Percentiles rank a stretch among this genome's conserved stretches.
phyloP scores from a whole-genome alignment of 768 basidiomycete genomes.

The Tylopilus plumbeoviolaceoides region DNA sequence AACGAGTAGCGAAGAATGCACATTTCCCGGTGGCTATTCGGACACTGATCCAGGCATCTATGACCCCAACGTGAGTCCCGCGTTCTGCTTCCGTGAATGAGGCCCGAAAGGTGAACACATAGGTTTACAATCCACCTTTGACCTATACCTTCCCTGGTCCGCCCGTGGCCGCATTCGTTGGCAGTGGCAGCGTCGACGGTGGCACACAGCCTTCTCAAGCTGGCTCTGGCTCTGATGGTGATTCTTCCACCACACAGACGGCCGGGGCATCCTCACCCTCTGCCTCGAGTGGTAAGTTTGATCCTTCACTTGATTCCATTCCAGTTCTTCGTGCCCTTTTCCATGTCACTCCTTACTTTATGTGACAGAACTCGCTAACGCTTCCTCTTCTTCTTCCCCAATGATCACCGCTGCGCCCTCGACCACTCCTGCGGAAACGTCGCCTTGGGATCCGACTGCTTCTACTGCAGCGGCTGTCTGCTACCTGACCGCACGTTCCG shows the following conservation, averaged over 20 bases:
- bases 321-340: background rate
- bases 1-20: slow-evolving; percentile 39
- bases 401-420: background rate
- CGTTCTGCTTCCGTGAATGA: background rate
- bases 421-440: slow-evolving; percentile 4
- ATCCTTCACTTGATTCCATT: background rate
- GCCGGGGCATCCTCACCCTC: slow-evolving; percentile 18
- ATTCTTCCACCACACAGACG: slow-evolving; percentile 10
- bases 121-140: slow-evolving; percentile 31
- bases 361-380: slow-evolving; percentile 24
- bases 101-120: background rate
- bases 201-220: slow-evolving; percentile 19
- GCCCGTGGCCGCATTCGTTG: slow-evolving; percentile 40
- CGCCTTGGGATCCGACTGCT: slow-evolving; percentile 1
- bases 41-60: slow-evolving; percentile 69
- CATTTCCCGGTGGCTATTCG: slow-evolving; percentile 67
- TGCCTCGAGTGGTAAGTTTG: slow-evolving; percentile 17
- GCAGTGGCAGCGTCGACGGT: slow-evolving; percentile 8
- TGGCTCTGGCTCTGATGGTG: slow-evolving; percentile 15
- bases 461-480: too few relatives aligned
- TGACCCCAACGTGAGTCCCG: slow-evolving; percentile 37
- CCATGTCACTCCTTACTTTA: slow-evolving; percentile 15
- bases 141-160: slow-evolving; percentile 55
- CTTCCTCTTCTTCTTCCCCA: slow-evolving; percentile 2
- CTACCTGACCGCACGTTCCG: too few relatives aligned